These are phyloP conservation scores for Paramyrothecium sp. DNA, from an alignment of 2,329 filamentous ascomycete species.

Conservation along the genomic window DNA sequence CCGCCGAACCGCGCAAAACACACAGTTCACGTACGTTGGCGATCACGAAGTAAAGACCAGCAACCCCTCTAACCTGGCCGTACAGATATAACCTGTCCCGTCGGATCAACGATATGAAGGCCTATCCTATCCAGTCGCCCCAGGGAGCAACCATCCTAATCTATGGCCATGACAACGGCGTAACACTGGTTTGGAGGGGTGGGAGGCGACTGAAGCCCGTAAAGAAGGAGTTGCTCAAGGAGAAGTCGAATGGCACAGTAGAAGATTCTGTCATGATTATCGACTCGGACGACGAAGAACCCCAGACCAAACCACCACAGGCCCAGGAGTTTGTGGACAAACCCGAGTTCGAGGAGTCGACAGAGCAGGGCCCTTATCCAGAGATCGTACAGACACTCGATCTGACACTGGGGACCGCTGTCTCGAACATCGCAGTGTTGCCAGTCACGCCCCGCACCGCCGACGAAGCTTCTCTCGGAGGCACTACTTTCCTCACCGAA, in stretches of 20 bases:
- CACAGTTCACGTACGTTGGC: constrained; percentile 42
- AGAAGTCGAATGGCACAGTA: constrained; percentile 50
- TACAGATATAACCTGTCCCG: constrained; percentile 58
- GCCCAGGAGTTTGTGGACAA: constrained; percentile 45
- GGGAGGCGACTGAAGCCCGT: constrained; percentile 55
- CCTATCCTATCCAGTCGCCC: constrained; percentile 59
- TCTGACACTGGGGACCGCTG: constrained; percentile 55
- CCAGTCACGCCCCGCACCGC: constrained; percentile 48
- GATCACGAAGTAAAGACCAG: too few relatives aligned
- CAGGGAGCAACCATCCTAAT: constrained; percentile 63
- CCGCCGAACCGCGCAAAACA: constrained; percentile 47
- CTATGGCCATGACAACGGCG: constrained; percentile 62
- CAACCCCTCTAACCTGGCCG: neutral
- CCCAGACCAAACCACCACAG: constrained; percentile 29
- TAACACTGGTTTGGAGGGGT: constrained; percentile 62
- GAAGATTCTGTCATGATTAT: constrained; percentile 60
- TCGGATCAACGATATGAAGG: constrained; percentile 58
- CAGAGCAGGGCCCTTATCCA: constrained; percentile 49
- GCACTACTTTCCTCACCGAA: constrained; percentile 48
- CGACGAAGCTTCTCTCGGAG: constrained; percentile 46
- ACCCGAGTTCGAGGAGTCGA: constrained; percentile 56
- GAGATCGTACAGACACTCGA: constrained; percentile 61
- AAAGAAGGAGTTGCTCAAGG: constrained; percentile 31
- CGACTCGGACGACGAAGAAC: constrained; percentile 60
- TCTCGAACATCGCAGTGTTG: constrained; percentile 54